phyloP scores from a whole-genome alignment of 1,284 basidiomycete genomes.

The Cutaneotrichosporon daszewskae region DNA sequence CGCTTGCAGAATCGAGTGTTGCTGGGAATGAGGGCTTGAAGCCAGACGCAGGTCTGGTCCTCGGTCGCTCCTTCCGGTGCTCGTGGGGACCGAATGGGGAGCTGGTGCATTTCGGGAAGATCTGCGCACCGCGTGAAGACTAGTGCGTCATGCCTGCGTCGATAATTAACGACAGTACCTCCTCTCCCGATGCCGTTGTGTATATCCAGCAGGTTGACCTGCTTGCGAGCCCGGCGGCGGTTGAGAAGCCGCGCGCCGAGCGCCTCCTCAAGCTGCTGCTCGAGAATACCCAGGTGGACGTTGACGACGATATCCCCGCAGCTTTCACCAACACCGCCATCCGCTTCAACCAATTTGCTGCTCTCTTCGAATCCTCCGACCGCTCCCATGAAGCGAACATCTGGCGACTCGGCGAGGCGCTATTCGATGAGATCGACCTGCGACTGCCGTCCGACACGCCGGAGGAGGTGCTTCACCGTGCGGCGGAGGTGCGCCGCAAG shows the following conservation, averaged over 20 bases:
- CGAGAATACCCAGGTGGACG: slow-evolving; percentile 62
- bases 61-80: slow-evolving; percentile 83
- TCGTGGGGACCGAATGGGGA: slow-evolving; percentile 81
- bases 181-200: slow-evolving; percentile 23
- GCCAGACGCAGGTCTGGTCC: slow-evolving; percentile 73
- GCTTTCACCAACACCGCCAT: slow-evolving; percentile 58
- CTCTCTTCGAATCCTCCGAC: slow-evolving; percentile 68
- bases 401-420: slow-evolving; percentile 80
- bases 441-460: slow-evolving; percentile 58
- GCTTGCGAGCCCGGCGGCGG: slow-evolving; percentile 32
- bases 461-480: slow-evolving; percentile 52
- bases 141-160: slow-evolving; percentile 32
- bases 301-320: slow-evolving; percentile 55
- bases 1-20: slow-evolving; percentile 28
- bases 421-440: slow-evolving; percentile 76
- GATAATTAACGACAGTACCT: slow-evolving; percentile 21
- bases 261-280: slow-evolving; percentile 76
- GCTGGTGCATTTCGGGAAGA: slow-evolving; percentile 66
- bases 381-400: slow-evolving; percentile 69
- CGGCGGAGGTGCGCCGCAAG: slow-evolving; percentile 62
- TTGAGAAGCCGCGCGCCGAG: slow-evolving; percentile 53
- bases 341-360: slow-evolving; percentile 71
- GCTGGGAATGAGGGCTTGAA: slow-evolving; percentile 60
- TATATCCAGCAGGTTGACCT: slow-evolving; percentile 28
- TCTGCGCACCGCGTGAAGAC: slow-evolving; percentile 55